Evolutionary conservation across 345 rosid genomes (phyloP), one percentile per base, ranked within the genome.

Genomic region (Cardamine resedifolia): DNA sequence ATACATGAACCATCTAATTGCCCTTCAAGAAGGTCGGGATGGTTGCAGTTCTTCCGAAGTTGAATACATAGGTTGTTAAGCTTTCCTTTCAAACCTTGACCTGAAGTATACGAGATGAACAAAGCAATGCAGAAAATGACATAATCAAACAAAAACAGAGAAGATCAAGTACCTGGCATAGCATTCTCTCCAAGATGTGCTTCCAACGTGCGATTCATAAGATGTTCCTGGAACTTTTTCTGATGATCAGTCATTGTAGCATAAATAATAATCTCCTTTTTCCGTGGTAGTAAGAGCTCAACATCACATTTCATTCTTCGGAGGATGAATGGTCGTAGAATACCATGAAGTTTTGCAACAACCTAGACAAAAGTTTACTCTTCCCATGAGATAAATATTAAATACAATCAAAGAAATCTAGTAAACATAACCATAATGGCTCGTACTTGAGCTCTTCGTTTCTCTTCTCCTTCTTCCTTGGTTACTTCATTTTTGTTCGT

Each of bases 11-110:
- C 97, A 71, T 77, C 75, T 47, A 85, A 78, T 34, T 83, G 90
- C 4, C 91, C 86, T 74, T 77, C 87, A 31, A 91, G 77, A 69
- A 95, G 93, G 78, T 95, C 98, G 4, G 99, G 99, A 80, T 95
- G 99, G 85, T 90, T 88, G 92, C 98, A 95, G 60, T 95, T 95
- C 83, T 95, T 95, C 61, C 96, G 82, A 20, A 95, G 98, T 78
- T 95, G 99, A 66, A 90, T 0, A 83, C 81, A 70, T 71, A 91
- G 61, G 79, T 91, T 91, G 79, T 84, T 90, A 49, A 95, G 91
- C 82, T 81, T 95, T 66, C 92, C 85, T 77, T 79, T 90, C 76
- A 75, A 71, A 48, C 88, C 87, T 21, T 24, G 71, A 27, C 85
- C 92, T 85, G 84, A 66, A 87, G 24, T 16, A 71, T 10, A 28